Conservation (phyloP, 2,329 filamentous ascomycete species). For the Aspergillus pseudoglaucus region DNA sequence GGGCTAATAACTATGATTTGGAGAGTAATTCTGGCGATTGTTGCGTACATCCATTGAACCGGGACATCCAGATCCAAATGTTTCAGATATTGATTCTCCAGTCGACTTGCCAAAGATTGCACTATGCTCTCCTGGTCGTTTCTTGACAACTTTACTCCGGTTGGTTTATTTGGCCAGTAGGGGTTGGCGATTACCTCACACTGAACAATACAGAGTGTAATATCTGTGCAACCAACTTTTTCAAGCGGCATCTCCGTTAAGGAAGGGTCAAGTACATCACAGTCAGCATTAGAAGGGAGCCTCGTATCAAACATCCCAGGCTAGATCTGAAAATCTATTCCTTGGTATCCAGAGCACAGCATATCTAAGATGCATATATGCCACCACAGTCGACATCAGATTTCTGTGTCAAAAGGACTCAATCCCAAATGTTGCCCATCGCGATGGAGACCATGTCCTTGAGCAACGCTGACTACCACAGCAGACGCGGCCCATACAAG, state of each 20-base stretch:
- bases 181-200: conserved; percentile 41
- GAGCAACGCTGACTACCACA: conserved; percentile 2
- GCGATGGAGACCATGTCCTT: conserved; percentile 3
- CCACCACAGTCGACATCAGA: conserved; percentile 25
- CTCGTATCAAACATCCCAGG: conserved; percentile 17
- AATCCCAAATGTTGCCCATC: background rate
- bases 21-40: conserved; percentile 11
- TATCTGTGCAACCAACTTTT: conserved; percentile 45
- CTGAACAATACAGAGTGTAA: conserved; percentile 44
- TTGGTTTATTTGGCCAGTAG: background rate
- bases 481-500: conserved; percentile 6
- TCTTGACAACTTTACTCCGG: background rate
- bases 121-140: background rate
- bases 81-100: conserved; percentile 8
- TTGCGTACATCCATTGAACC: conserved; percentile 5
- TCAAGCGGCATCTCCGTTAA: conserved; percentile 15
- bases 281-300: conserved; percentile 20
- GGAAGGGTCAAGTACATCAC: conserved; percentile 12
- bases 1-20: conserved; percentile 12
- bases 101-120: conserved; percentile 15
- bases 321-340: conserved; percentile 18
- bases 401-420: conserved; percentile 15
- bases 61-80: conserved; percentile 4
- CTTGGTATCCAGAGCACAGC: conserved; percentile 21
- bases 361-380: conserved; percentile 23